Evolutionary conservation across 495 filamentous ascomycete genomes (phyloP).

Genomic region (Podospora fimiseda): DNA sequence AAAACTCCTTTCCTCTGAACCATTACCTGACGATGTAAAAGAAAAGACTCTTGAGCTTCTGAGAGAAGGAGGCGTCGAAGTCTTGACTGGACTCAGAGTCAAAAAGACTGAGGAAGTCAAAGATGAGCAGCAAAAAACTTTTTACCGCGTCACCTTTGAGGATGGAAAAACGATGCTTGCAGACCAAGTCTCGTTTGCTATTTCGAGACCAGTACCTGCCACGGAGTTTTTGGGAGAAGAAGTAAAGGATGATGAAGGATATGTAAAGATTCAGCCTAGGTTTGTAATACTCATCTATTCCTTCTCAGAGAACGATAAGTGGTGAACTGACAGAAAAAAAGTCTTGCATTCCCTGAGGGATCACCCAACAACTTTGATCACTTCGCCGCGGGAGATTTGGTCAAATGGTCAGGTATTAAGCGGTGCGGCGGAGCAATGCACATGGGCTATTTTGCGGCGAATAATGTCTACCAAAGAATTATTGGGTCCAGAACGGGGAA

Average conservation of each 20-base stretch:
- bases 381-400: conserved; percentile 52
- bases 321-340: too few relatives aligned
- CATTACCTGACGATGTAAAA: conserved; percentile 59
- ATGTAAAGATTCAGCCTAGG: conserved; percentile 47
- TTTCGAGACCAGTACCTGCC: conserved; percentile 49
- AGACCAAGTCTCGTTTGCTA: conserved; percentile 54
- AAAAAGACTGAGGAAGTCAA: conserved; percentile 28
- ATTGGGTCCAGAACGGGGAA: conserved; percentile 29
- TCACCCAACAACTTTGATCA: conserved; percentile 50
- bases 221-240: conserved; percentile 45
- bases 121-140: conserved; percentile 23
- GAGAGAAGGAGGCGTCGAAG: conserved; percentile 48
- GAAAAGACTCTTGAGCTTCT: conserved; percentile 46
- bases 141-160: conserved; percentile 44
- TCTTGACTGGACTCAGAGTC: conserved; percentile 46
- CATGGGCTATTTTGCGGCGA: conserved; percentile 53
- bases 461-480: conserved; percentile 57
- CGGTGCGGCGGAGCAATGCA: conserved; percentile 64
- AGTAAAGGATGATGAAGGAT: conserved; percentile 41
- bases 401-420: conserved; percentile 62
- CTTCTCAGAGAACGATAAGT: too few relatives aligned
- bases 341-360: conserved; percentile 38
- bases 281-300: too few relatives aligned
- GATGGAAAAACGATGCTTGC: conserved; percentile 48
- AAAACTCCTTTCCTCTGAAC: conserved; percentile 59